A percentile compares a stretch with the other conserved stretches of the same genome.
These are phyloP conservation scores for Petrea volubilis DNA, from an alignment of 257 asterid species.

Conservation along the genomic window DNA sequence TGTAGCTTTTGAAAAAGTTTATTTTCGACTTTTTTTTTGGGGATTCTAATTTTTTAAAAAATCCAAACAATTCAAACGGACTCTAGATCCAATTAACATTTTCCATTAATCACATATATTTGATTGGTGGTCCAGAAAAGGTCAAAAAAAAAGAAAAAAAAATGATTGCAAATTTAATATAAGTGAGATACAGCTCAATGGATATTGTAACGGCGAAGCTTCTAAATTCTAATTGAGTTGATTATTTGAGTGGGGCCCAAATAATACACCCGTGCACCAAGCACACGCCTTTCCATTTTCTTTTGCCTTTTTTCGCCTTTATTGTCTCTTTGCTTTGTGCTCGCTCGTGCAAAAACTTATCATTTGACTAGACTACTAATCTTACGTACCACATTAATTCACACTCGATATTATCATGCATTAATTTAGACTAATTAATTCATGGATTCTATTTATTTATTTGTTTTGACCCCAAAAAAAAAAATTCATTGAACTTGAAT, in stretches of 20 bases:
- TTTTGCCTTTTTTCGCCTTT: conserved; percentile 16
- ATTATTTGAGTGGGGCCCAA: conserved; percentile 20
- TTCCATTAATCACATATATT: background rate
- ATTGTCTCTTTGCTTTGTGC: background rate
- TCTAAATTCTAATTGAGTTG: conserved; percentile 13
- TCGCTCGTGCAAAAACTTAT: background rate
- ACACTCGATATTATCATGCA: too few species aligned
- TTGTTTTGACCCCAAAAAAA: too few species aligned
- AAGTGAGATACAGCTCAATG: conserved; percentile 35
- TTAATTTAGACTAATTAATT: too few species aligned
- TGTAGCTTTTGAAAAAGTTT: too few species aligned
- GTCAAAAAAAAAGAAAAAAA: background rate
- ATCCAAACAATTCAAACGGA: too few species aligned
- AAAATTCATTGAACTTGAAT: too few species aligned
- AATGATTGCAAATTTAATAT: conserved; percentile 22
- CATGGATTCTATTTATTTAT: too few species aligned
- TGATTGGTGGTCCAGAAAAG: conserved; percentile 19
- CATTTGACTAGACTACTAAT: too few species aligned
- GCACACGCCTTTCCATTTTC: conserved; percentile 29
- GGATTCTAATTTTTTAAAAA: too few species aligned
- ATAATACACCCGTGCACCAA: conserved; percentile 30
- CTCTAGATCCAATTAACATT: too few species aligned
- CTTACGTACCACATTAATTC: background rate
- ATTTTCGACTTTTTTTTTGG: too few species aligned
- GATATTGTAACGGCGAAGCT: background rate